These are phyloP conservation scores for Bertia moriformis DNA, from an alignment of 2,329 filamentous ascomycete species.

Conservation along the genomic window DNA sequence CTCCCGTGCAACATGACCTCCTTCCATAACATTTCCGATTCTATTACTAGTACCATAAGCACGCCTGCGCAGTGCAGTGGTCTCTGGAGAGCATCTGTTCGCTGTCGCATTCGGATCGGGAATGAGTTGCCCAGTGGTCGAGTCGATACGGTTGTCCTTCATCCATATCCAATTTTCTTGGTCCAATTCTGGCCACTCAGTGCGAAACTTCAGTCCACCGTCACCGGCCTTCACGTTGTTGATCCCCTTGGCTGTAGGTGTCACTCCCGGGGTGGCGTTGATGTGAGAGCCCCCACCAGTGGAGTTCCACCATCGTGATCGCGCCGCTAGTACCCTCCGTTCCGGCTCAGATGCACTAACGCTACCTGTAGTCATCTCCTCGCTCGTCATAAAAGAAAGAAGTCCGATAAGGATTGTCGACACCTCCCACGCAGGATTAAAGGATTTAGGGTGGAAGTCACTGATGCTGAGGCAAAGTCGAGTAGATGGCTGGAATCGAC, in stretches of 20 bases:
- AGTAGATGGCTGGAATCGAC: slow-evolving; percentile 84
- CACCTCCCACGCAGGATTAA: slow-evolving; percentile 97
- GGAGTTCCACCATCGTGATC: slow-evolving; percentile 90
- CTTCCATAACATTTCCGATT: slow-evolving; percentile 36
- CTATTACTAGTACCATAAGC: slow-evolving; percentile 31
- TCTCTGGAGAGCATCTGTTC: slow-evolving; percentile 33
- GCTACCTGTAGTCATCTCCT: slow-evolving; percentile 95
- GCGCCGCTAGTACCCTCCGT: slow-evolving; percentile 60
- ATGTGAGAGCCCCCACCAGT: slow-evolving; percentile 70
- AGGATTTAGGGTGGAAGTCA: slow-evolving; percentile 94
- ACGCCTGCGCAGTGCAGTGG: slow-evolving; percentile 34
- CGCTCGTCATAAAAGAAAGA: slow-evolving; percentile 92
- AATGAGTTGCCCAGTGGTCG: slow-evolving; percentile 46
- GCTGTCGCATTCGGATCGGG: slow-evolving; percentile 21
- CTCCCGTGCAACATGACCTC: slow-evolving; percentile 39
- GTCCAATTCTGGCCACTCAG: slow-evolving; percentile 82
- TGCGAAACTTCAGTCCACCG: slow-evolving; percentile 75
- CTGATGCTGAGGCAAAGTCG: slow-evolving; percentile 89
- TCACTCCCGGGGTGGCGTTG: slow-evolving; percentile 22
- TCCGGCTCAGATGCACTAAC: slow-evolving; percentile 66
- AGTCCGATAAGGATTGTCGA: slow-evolving; percentile 90
- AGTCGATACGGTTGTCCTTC: slow-evolving; percentile 66
- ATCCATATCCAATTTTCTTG: slow-evolving; percentile 88
- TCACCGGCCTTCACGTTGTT: slow-evolving; percentile 76
- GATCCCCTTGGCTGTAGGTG: slow-evolving; percentile 40